These are phyloP conservation scores for Psidium friedrichsthalianum DNA, from an alignment of 345 rosid species.

Conservation along the genomic window DNA sequence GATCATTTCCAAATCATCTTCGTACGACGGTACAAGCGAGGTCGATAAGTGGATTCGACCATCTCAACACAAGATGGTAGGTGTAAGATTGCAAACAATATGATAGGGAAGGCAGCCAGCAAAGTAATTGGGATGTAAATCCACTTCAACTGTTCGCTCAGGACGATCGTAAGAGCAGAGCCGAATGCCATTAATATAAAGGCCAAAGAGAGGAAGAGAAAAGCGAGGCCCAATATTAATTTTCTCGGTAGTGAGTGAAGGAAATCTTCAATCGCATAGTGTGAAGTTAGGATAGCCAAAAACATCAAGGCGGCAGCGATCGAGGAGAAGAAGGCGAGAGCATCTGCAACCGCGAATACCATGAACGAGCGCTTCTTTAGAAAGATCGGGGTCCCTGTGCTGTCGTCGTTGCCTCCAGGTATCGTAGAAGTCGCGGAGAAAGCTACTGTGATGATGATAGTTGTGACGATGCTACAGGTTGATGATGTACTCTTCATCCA, in stretches of 20 bases:
- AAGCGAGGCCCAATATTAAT: not conserved
- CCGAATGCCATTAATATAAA: not conserved
- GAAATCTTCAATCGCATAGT: slow-evolving; percentile 2
- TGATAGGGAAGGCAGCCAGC: not conserved
- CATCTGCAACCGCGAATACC: not conserved
- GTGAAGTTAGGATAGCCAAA: slow-evolving; percentile 1
- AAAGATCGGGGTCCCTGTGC: not conserved
- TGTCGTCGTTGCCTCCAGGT: not conserved
- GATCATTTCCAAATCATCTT: not conserved
- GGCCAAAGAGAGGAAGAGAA: slow-evolving; percentile 4
- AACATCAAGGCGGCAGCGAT: not conserved
- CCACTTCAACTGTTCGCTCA: not conserved
- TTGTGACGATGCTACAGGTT: not conserved
- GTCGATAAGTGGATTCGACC: not conserved
- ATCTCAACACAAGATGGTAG: slow-evolving; percentile 4
- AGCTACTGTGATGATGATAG: slow-evolving; percentile 4
- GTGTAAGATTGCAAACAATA: slow-evolving; percentile 1
- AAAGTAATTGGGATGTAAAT: not conserved
- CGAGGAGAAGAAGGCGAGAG: not conserved
- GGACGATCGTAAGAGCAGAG: not conserved
- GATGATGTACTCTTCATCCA: slow-evolving; percentile 9
- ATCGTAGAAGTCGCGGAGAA: slow-evolving; percentile 1
- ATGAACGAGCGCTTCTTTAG: not conserved
- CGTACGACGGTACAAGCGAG: not conserved
- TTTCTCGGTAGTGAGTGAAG: not conserved